These are phyloP conservation scores for Lactuca sativa DNA, from an alignment of 129 eudicot species.

Conservation along the genomic window DNA sequence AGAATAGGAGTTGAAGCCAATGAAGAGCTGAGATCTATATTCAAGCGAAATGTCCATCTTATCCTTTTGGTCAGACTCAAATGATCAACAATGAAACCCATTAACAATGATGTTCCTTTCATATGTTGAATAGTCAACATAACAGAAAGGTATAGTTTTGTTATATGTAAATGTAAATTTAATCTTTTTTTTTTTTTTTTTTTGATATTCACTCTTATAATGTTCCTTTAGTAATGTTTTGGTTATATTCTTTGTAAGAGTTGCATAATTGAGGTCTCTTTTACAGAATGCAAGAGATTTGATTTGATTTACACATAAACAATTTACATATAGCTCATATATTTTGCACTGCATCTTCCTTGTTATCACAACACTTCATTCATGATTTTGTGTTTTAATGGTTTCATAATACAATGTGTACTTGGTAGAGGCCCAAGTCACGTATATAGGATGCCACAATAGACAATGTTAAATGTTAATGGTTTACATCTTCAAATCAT, in stretches of 20 bases:
- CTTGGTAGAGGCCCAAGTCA: no score
- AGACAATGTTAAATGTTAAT: no score
- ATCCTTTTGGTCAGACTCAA: conserved; percentile 70
- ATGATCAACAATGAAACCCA: conserved; percentile 18
- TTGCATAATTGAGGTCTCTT: background rate
- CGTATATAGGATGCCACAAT: no score
- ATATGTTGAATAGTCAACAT: conserved; percentile 13
- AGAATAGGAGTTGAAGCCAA: conserved; percentile 96
- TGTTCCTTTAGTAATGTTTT: background rate
- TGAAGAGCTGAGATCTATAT: conserved; percentile 79
- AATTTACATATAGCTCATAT: background rate
- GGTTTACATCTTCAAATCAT: no score
- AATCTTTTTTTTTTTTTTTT: background rate
- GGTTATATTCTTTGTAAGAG: background rate
- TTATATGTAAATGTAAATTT: conserved; percentile 9
- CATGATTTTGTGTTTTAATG: no score
- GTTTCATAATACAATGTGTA: no score
- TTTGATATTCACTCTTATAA: background rate
- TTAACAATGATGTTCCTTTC: background rate
- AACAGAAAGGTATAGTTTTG: conserved; percentile 18
- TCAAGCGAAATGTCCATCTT: conserved; percentile 78
- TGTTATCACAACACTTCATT: background rate
- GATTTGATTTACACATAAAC: background rate
- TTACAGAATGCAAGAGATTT: background rate
- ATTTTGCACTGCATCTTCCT: background rate